Evolutionary conservation across 2,329 filamentous ascomycete genomes (phyloP), one percentile per base, ranked within the genome.

Genomic region (Chaetomiaceae sp.): DNA sequence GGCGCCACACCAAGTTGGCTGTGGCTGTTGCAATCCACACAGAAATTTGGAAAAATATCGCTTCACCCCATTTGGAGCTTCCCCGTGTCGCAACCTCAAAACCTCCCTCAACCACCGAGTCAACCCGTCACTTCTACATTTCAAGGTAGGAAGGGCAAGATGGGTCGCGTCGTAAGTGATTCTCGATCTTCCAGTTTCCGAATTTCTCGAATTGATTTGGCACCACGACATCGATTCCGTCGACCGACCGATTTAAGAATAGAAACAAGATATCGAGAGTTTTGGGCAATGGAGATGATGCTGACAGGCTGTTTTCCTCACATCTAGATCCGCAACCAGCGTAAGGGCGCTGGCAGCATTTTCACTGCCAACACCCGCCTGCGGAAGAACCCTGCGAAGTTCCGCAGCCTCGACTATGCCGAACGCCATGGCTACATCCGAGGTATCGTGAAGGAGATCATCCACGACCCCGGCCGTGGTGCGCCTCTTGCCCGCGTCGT

Each of bases 401-500:
- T 99, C 87, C 84, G 94, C 77, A 89, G 84, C 68, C 89, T 96
- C 84, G 94, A 99, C 76, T 99, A 83, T 76, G 85, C 90, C 74
- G 91, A 96, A 82, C 85, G 89, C 73, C 92, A 97, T 84, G 94
- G 94, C 70, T 99, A 99, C 82, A 80, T 95, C 72, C 89, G 94
- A 68, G 94, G 94, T 78, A 84, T 97, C 64, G 91, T 99, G 73
- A 96, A 94, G 85, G 90, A 97, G 72, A 96, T 97, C 78, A 88
- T 99, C 78, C 94, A 99, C 86, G 94, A 99, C 79, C 85, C 91
- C 69, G 94, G 94, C 75, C 91, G 94, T 80, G 94, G 94, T 80
- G 90, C 95, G 77, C 94, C 94, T 69, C 89, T 99, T 72, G 94
- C 94, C 74, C 90, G 89, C 78, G 91, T 99, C 71, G 79, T 84